A percentile compares a stretch with the other conserved stretches of the same genome.
Conservation (phyloP, 257 asterid species). For the Scutellaria barbata region DNA sequence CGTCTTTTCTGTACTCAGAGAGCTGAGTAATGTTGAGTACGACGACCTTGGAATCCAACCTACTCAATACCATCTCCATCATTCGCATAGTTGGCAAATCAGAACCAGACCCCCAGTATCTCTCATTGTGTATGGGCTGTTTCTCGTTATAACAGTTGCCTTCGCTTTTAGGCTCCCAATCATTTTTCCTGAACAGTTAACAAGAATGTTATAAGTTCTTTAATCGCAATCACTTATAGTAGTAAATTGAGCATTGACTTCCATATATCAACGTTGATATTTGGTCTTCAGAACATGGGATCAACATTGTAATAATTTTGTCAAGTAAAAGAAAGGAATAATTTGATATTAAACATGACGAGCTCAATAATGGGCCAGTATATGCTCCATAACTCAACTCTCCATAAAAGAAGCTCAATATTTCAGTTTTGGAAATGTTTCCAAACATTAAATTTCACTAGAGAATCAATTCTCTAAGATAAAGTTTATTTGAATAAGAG, state of each 20-base stretch:
- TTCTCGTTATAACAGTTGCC: slow-evolving; percentile 87
- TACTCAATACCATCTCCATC: slow-evolving; percentile 58
- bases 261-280: not conserved
- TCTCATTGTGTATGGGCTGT: slow-evolving; percentile 56
- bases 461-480: not conserved
- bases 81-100: slow-evolving; percentile 78
- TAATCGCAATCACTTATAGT: not conserved
- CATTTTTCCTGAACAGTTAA: slow-evolving; percentile 58
- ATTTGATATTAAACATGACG: not conserved
- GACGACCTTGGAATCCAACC: slow-evolving; percentile 64
- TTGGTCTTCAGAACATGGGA: not conserved
- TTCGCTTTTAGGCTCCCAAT: slow-evolving; percentile 73
- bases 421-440: not conserved
- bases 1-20: slow-evolving; percentile 87
- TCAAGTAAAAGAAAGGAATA: not conserved
- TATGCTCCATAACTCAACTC: not conserved
- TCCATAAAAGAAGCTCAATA: not conserved
- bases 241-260: not conserved
- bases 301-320: not conserved
- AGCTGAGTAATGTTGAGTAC: slow-evolving; percentile 85
- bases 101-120: slow-evolving; percentile 79
- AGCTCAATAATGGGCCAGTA: not conserved
- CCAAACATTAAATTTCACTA: not conserved
- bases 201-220: not conserved
- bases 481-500: not conserved